phyloP scores from a whole-genome alignment of 2,329 filamentous ascomycete genomes.

The Hymenoscyphus albidus region DNA sequence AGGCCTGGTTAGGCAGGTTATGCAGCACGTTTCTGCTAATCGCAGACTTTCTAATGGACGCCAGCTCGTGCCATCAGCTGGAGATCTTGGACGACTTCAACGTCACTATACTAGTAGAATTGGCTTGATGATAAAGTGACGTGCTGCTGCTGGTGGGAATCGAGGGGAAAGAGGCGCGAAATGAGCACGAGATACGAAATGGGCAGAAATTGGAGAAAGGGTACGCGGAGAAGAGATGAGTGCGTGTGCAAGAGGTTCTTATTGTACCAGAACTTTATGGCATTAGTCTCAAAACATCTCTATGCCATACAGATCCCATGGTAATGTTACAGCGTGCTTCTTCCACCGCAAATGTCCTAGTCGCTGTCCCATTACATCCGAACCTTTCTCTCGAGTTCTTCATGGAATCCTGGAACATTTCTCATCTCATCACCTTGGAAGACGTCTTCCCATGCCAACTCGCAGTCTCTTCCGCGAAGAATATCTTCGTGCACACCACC shows the following conservation, averaged over 20 bases:
- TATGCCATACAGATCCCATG: neutral
- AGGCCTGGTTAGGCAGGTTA: neutral
- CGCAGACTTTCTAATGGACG: neutral
- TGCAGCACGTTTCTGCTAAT: neutral
- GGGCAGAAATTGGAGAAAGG: neutral
- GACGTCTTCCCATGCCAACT: slow-evolving; percentile 89
- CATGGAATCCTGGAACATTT: slow-evolving; percentile 70
- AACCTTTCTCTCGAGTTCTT: slow-evolving; percentile 90
- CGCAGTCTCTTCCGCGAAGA: slow-evolving; percentile 71
- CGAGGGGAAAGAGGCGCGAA: no score
- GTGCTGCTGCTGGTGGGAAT: no score
- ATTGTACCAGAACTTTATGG: neutral
- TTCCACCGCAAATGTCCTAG: neutral
- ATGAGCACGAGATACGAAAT: no score
- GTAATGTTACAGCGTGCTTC: neutral
- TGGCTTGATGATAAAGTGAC: neutral
- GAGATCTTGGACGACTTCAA: neutral
- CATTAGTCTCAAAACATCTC: neutral
- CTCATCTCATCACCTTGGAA: slow-evolving; percentile 75
- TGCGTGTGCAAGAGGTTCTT: neutral
- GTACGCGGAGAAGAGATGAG: neutral
- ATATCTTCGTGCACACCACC: slow-evolving; percentile 81
- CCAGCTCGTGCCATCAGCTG: neutral
- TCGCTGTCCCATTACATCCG: slow-evolving; percentile 54
- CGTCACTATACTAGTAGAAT: neutral